Evolutionary conservation across 345 rosid genomes (phyloP).

Genomic region (Toxicodendron radicans): DNA sequence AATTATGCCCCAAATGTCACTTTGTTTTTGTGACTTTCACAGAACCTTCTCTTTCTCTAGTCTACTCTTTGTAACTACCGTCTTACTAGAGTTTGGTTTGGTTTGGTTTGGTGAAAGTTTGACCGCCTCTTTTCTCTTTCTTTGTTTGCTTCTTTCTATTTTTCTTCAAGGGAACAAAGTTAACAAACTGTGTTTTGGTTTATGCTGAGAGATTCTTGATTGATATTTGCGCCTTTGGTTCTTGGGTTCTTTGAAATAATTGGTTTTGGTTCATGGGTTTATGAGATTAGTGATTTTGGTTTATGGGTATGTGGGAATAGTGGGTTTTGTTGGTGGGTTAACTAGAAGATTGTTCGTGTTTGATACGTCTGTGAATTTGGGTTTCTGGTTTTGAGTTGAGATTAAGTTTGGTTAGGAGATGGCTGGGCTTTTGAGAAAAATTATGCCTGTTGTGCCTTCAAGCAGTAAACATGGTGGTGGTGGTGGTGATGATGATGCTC

Average conservation of each 20-base stretch:
- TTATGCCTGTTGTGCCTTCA: constrained; percentile 37
- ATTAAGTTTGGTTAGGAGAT: constrained; percentile 24
- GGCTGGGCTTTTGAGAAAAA: constrained; percentile 53
- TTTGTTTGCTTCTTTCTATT: background rate
- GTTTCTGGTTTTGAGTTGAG: constrained; percentile 3
- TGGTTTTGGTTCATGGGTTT: constrained; percentile 15
- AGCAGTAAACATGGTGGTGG: no score
- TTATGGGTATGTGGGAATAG: constrained; percentile 8
- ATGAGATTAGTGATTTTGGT: background rate
- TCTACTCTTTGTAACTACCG: no score
- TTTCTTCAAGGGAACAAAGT: background rate
- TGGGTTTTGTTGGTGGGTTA: constrained; percentile 10
- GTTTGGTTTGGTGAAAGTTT: background rate
- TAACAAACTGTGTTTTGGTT: background rate
- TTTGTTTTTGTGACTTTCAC: background rate
- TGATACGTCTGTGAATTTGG: background rate
- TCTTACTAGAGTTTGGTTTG: background rate
- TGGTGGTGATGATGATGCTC: constrained; percentile 32
- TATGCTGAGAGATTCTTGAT: constrained; percentile 1
- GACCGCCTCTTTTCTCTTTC: background rate
- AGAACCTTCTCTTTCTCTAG: background rate
- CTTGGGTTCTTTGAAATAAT: constrained; percentile 1
- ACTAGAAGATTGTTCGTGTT: constrained; percentile 9
- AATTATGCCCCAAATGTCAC: background rate
- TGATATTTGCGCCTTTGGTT: constrained; percentile 3